Evolutionary conservation across 441 rosid genomes (phyloP).

Genomic region (Codiaeum variegatum): DNA sequence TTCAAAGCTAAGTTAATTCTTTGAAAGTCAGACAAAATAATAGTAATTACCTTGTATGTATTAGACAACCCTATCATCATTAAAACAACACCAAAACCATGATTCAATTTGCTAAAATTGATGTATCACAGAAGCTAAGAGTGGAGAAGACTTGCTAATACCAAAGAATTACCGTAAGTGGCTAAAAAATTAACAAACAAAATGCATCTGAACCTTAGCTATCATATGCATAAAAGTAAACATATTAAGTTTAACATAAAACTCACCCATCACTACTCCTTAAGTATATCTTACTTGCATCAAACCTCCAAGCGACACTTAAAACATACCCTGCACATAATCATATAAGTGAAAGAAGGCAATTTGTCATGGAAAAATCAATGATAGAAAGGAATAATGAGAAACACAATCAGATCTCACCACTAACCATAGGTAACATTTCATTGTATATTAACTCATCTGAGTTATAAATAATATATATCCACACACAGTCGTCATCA

Average conservation of each 20-base stretch:
- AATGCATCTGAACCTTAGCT: too few relatives aligned
- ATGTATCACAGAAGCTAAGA: too few relatives aligned
- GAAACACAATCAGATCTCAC: constrained; percentile 54
- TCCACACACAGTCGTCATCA: constrained; percentile 84
- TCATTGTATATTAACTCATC: constrained; percentile 55
- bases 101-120: too few relatives aligned
- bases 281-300: constrained; percentile 57
- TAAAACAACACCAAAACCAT: too few relatives aligned
- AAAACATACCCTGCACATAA: constrained; percentile 60
- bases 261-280: constrained; percentile 96
- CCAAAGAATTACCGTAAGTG: too few relatives aligned
- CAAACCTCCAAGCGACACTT: constrained; percentile 78
- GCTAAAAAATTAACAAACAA: too few relatives aligned
- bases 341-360: constrained; percentile 2
- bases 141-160: too few relatives aligned
- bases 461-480: constrained; percentile 51
- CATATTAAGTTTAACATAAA: constrained; percentile 6
- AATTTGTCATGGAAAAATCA: constrained; percentile 23
- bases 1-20: too few relatives aligned
- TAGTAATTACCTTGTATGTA: too few relatives aligned
- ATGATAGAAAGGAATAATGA: constrained; percentile 15
- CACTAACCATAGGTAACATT: constrained; percentile 90
- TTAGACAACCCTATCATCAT: too few relatives aligned
- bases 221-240: neutral
- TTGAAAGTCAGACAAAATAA: too few relatives aligned